Conservation (phyloP, 176 grass and related monocot genomes). For the Triticum urartu region DNA sequence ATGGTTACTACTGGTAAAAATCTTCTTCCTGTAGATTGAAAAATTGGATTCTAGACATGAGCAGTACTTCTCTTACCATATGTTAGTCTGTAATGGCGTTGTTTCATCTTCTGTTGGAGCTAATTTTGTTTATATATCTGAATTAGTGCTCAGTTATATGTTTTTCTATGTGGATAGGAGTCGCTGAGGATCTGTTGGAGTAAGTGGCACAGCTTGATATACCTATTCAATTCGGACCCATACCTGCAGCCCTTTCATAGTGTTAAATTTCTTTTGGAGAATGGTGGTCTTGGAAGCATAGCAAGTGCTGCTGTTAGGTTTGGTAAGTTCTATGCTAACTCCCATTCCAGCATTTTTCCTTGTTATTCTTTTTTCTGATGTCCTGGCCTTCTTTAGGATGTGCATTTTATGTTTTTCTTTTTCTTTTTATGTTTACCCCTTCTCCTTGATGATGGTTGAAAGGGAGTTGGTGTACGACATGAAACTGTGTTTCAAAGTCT, state of each 20-base stretch:
- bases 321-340: constrained; percentile 48
- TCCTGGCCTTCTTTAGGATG: not conserved
- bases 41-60: not conserved
- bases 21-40: not conserved
- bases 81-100: not conserved
- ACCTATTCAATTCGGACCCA: constrained; percentile 47
- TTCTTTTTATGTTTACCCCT: not conserved
- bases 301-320: constrained; percentile 50
- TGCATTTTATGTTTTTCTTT: not conserved
- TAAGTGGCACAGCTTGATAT: constrained; percentile 58
- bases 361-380: not conserved
- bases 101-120: not conserved
- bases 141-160: constrained; percentile 15
- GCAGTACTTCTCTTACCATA: constrained; percentile 5
- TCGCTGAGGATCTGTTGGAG: constrained; percentile 44
- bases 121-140: not conserved
- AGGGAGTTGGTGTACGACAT: not conserved
- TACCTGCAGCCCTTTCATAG: constrained; percentile 61
- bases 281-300: constrained; percentile 64
- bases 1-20: constrained; percentile 57
- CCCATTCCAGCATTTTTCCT: not conserved
- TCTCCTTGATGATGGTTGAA: constrained; percentile 3
- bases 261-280: constrained; percentile 69
- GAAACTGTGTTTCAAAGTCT: not conserved
- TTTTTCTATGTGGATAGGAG: constrained; percentile 32